Conservation (phyloP, 2,329 filamentous ascomycete genomes). For the Fusarium camptoceras region DNA sequence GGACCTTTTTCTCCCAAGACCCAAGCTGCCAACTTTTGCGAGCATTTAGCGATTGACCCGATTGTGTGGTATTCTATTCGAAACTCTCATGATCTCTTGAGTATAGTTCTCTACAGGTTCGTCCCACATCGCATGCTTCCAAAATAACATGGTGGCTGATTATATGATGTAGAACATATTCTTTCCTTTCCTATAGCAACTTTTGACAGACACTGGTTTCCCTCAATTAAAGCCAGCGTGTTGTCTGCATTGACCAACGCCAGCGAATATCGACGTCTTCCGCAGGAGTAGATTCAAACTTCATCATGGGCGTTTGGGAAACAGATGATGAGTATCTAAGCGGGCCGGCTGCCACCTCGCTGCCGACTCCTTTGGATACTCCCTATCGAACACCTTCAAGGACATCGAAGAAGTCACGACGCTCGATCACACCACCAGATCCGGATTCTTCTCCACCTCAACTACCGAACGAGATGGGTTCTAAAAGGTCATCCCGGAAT, state of each 20-base stretch:
- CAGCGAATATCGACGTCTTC: background rate
- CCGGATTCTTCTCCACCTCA: conserved; percentile 69
- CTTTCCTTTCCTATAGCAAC: background rate
- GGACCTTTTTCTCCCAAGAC: conserved; percentile 15
- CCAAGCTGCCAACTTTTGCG: conserved; percentile 1
- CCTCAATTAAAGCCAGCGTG: background rate
- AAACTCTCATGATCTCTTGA: background rate
- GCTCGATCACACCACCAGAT: conserved; percentile 73
- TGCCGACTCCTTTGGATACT: conserved; percentile 78
- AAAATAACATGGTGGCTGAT: background rate
- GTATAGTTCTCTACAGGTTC: background rate
- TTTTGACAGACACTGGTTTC: background rate
- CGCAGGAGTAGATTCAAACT: background rate
- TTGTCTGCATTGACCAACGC: background rate
- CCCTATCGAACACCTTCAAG: conserved; percentile 80
- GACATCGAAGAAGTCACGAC: conserved; percentile 69
- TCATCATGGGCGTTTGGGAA: conserved; percentile 68
- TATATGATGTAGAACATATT: background rate
- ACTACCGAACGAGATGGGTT: conserved; percentile 57
- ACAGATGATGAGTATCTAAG: conserved; percentile 71
- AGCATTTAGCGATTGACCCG: background rate
- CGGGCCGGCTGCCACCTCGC: conserved; percentile 64
- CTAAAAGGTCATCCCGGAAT: conserved; percentile 68
- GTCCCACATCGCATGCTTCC: background rate
- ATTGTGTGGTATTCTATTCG: background rate